Percentiles rank a stretch among this genome's conserved stretches.
These are phyloP conservation scores for Rhodotorula glutinis DNA, from an alignment of 1,284 basidiomycete genomes.

Conservation along the genomic window DNA sequence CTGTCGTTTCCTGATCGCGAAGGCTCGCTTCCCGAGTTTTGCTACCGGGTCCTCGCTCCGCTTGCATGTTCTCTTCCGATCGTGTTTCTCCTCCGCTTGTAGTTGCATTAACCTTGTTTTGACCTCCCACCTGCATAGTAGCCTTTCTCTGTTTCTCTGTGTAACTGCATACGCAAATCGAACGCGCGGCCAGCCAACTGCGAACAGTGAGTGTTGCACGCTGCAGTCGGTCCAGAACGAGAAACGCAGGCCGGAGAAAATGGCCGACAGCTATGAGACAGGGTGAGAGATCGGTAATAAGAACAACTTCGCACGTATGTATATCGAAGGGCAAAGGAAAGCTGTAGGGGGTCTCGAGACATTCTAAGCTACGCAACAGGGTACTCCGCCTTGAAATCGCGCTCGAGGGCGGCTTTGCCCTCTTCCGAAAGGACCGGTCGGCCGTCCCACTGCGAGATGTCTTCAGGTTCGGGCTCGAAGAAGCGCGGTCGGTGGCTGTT, in stretches of 20 bases:
- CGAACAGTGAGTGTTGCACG: too few species aligned
- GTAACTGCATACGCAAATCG: too few species aligned
- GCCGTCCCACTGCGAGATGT: constrained; percentile 64
- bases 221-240: too few species aligned
- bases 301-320: too few species aligned
- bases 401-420: constrained; percentile 47
- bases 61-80: neutral
- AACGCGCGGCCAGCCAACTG: too few species aligned
- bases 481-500: constrained; percentile 73
- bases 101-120: neutral
- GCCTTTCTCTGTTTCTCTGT: neutral
- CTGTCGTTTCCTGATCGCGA: constrained; percentile 16
- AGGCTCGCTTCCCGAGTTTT: neutral
- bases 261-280: too few species aligned
- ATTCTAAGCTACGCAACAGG: too few species aligned
- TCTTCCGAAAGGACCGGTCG: constrained; percentile 64
- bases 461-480: constrained; percentile 59
- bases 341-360: too few species aligned
- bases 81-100: neutral
- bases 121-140: neutral
- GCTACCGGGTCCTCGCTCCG: neutral
- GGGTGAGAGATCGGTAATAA: too few species aligned
- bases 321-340: too few species aligned
- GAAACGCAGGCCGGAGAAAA: too few species aligned
- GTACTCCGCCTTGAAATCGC: constrained; percentile 41